Percentiles rank a stretch among this genome's conserved stretches.
These are phyloP conservation scores for Agaricus subrufescens DNA, from an alignment of 768 basidiomycete species.

Conservation along the genomic window DNA sequence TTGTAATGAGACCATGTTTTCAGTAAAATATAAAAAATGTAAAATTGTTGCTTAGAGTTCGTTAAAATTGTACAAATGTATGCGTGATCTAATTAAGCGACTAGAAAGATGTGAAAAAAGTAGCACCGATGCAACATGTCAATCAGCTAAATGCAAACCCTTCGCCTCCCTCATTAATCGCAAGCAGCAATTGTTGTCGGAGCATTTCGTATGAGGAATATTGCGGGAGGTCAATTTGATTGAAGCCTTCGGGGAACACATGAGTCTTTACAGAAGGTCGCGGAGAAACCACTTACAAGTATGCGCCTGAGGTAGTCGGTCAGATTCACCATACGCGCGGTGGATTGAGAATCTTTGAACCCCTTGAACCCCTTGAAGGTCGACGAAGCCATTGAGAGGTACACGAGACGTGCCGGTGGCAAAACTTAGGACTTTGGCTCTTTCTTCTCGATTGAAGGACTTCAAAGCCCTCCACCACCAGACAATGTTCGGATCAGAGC, in stretches of 20 bases:
- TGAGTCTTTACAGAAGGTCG: background rate
- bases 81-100: slow-evolving; percentile 12
- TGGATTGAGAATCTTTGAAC: slow-evolving; percentile 95
- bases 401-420: slow-evolving; percentile 92
- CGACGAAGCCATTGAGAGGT: slow-evolving; percentile 89
- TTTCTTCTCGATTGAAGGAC: slow-evolving; percentile 94
- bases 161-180: slow-evolving; percentile 95
- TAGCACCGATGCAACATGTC: slow-evolving; percentile 26
- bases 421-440: slow-evolving; percentile 96
- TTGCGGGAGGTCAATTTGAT: slow-evolving; percentile 91
- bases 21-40: background rate
- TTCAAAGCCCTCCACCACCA: slow-evolving; percentile 99
- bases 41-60: background rate
- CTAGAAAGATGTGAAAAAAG: background rate
- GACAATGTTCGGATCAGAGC: slow-evolving; percentile 91
- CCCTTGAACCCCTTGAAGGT: slow-evolving; percentile 93
- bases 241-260: slow-evolving; percentile 62
- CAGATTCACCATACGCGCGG: slow-evolving; percentile 82
- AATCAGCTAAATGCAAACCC: slow-evolving; percentile 79
- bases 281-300: slow-evolving; percentile 55
- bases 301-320: slow-evolving; percentile 85
- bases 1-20: background rate
- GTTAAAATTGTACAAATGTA: slow-evolving; percentile 10
- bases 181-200: slow-evolving; percentile 81
- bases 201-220: slow-evolving; percentile 97